Conservation (phyloP, 495 filamentous ascomycete genomes). For the Lepidopterella palustris region DNA sequence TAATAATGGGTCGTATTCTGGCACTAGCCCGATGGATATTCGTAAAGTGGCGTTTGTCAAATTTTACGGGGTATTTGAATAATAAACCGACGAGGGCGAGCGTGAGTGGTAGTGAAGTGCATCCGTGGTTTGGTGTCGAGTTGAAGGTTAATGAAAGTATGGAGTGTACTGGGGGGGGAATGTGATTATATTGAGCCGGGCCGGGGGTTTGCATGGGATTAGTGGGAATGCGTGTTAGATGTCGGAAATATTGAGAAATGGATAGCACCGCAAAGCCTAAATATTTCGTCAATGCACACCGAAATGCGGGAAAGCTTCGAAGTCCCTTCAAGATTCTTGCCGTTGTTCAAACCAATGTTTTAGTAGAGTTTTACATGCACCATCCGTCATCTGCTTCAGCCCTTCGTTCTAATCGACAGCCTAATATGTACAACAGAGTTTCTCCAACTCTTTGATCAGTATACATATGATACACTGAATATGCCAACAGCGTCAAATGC, state of each 20-base stretch:
- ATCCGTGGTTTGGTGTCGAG: slow-evolving; percentile 45
- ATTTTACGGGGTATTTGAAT: slow-evolving; percentile 47
- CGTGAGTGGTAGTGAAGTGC: slow-evolving; percentile 42
- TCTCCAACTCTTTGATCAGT: background rate
- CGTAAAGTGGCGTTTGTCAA: slow-evolving; percentile 47
- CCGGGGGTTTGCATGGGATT: slow-evolving; percentile 35
- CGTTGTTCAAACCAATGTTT: background rate
- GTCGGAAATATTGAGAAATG: background rate
- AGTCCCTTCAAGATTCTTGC: background rate
- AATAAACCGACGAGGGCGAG: slow-evolving; percentile 32
- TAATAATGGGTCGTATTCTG: slow-evolving; percentile 46
- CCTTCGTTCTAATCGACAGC: background rate
- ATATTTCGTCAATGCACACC: no score
- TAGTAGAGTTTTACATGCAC: no score
- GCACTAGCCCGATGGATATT: slow-evolving; percentile 47
- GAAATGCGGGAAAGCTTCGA: no score
- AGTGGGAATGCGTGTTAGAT: background rate
- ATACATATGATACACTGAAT: background rate
- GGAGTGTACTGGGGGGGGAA: slow-evolving; percentile 34
- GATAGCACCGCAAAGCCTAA: no score
- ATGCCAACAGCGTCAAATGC: background rate
- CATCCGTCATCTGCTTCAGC: no score
- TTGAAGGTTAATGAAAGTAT: slow-evolving; percentile 32
- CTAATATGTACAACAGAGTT: background rate
- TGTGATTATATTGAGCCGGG: slow-evolving; percentile 41